Percentiles rank a stretch among this genome's conserved stretches.
These are phyloP conservation scores for Arxiozyma slooffiae DNA, from an alignment of 1,139 yeast genomes.

Conservation along the genomic window DNA sequence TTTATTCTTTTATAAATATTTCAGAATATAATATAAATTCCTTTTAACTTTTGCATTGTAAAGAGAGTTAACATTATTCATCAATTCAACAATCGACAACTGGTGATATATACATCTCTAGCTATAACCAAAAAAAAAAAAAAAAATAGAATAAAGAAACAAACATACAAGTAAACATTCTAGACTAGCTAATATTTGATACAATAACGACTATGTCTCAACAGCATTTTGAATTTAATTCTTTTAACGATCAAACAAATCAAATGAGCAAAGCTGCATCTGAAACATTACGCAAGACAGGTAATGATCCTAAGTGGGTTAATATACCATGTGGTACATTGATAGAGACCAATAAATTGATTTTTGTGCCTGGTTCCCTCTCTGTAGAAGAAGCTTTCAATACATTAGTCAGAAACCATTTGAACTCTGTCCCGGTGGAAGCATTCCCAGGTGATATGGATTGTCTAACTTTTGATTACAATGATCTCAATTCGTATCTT, in stretches of 20 bases:
- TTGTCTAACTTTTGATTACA: slow-evolving; percentile 79
- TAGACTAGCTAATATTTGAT: too few relatives aligned
- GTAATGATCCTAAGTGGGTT: slow-evolving; percentile 48
- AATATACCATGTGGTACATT: slow-evolving; percentile 62
- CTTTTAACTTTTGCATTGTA: too few relatives aligned
- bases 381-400: slow-evolving; percentile 86
- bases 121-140: too few relatives aligned
- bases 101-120: too few relatives aligned
- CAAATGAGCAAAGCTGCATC: slow-evolving; percentile 17
- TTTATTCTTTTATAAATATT: too few relatives aligned
- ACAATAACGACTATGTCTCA: neutral
- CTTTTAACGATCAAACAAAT: slow-evolving; percentile 4
- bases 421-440: slow-evolving; percentile 80
- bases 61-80: too few relatives aligned
- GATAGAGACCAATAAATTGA: slow-evolving; percentile 68
- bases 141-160: too few relatives aligned
- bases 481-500: slow-evolving; percentile 79
- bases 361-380: slow-evolving; percentile 50
- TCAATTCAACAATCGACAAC: too few relatives aligned
- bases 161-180: too few relatives aligned
- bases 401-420: slow-evolving; percentile 54
- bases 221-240: neutral
- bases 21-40: too few relatives aligned
- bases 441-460: slow-evolving; percentile 44
- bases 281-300: slow-evolving; percentile 16